Conservation (phyloP, 2,329 filamentous ascomycete species). For the Hypoxylon sp. region DNA sequence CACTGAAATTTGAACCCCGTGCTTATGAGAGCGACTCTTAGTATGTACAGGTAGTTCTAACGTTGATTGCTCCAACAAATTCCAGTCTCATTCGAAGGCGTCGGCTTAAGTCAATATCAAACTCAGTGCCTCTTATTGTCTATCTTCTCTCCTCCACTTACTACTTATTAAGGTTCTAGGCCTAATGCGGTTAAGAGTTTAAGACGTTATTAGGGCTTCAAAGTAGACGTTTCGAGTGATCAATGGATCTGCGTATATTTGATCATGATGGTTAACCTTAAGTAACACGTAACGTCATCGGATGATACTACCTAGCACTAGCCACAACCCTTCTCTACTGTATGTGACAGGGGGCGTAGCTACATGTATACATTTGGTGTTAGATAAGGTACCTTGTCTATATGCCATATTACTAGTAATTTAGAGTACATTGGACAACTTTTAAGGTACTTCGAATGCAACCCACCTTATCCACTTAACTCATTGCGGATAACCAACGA, state of each 20-base stretch:
- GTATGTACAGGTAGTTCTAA: conserved; percentile 13
- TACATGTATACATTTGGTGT: conserved; percentile 3
- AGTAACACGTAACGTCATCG: not conserved
- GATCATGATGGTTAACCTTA: not conserved
- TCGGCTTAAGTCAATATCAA: not conserved
- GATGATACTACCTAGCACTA: conserved; percentile 3
- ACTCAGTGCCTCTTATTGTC: not conserved
- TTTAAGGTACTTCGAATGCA: conserved; percentile 9
- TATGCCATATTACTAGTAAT: not conserved
- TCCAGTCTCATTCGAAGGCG: not conserved
- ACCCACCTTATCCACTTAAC: conserved; percentile 6
- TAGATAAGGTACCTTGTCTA: not conserved
- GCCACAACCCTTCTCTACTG: conserved; percentile 5
- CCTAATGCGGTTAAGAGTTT: not conserved
- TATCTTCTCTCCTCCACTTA: not conserved
- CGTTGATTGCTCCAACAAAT: not conserved
- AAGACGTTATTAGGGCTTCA: not conserved
- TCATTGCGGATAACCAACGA: conserved; percentile 1
- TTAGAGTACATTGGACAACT: conserved; percentile 6
- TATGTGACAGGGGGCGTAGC: not conserved
- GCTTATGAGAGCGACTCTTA: conserved; percentile 9
- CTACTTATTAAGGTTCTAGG: too few species aligned
- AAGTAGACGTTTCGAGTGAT: too few species aligned
- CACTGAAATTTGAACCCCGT: not conserved
- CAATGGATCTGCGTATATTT: not conserved